A percentile compares a stretch with the other conserved stretches of the same genome.
These are phyloP conservation scores for Quercus lobata DNA, from an alignment of 331 rosid species.

Conservation along the genomic window DNA sequence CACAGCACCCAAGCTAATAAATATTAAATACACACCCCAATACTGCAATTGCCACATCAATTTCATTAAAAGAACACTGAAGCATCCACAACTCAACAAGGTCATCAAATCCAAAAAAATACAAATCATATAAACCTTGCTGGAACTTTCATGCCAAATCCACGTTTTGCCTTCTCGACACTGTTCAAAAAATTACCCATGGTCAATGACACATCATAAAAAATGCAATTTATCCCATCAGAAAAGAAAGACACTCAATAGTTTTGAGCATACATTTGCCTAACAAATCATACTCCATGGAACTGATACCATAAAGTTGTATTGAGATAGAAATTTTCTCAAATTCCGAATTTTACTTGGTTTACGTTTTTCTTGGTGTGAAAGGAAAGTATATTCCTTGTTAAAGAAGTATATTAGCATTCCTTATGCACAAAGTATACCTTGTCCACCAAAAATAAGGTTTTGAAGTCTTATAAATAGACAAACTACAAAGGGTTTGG, in stretches of 20 bases:
- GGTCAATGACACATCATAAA: background rate
- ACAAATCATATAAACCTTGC: slow-evolving; percentile 17
- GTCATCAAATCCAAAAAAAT: background rate
- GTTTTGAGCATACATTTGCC: background rate
- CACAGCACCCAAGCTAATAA: background rate
- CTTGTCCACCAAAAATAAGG: too few species aligned
- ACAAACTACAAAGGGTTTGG: too few species aligned
- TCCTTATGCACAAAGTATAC: too few species aligned
- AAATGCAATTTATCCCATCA: background rate
- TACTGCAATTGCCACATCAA: background rate
- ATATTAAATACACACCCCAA: background rate
- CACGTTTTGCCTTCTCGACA: slow-evolving; percentile 33
- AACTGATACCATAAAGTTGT: background rate
- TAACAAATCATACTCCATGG: background rate
- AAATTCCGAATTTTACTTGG: too few species aligned
- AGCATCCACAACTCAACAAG: background rate
- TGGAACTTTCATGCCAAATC: slow-evolving; percentile 60
- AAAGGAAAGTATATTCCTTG: background rate
- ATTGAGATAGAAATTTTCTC: background rate
- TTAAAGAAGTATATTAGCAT: background rate
- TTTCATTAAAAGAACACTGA: background rate
- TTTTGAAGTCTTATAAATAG: too few species aligned
- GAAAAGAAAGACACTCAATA: background rate
- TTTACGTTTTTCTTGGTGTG: background rate
- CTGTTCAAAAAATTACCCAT: slow-evolving; percentile 20